phyloP scores from a whole-genome alignment of 2,329 filamentous ascomycete species.

The Aspergillus tamarii region DNA sequence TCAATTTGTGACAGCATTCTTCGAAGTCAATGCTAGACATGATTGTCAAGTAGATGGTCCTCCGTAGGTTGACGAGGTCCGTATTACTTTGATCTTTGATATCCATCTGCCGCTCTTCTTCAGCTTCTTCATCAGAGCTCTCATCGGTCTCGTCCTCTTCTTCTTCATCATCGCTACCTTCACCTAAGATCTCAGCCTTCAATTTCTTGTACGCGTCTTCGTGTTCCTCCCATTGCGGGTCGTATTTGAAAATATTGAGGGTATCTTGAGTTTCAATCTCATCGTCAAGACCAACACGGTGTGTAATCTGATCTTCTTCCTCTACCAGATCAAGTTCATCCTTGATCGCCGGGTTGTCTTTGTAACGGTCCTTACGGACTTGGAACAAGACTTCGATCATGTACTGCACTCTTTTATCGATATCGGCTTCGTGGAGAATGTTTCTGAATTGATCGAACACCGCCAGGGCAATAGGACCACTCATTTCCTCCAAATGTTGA shows the following conservation, averaged over 20 bases:
- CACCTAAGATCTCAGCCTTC: slow-evolving; percentile 91
- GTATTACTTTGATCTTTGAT: slow-evolving; percentile 98
- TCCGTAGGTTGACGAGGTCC: slow-evolving; percentile 87
- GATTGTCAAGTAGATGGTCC: slow-evolving; percentile 96
- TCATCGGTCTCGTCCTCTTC: slow-evolving; percentile 64
- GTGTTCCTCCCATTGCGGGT: slow-evolving; percentile 85
- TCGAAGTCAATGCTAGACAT: slow-evolving; percentile 96
- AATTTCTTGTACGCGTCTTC: slow-evolving; percentile 88
- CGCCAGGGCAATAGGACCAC: slow-evolving; percentile 78
- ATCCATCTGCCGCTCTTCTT: slow-evolving; percentile 82
- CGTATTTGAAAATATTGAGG: slow-evolving; percentile 94
- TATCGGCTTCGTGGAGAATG: slow-evolving; percentile 93
- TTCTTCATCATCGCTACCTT: slow-evolving; percentile 82
- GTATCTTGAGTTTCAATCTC: slow-evolving; percentile 82
- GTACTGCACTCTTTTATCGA: slow-evolving; percentile 98
- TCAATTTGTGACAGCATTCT: slow-evolving; percentile 95
- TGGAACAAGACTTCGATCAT: slow-evolving; percentile 99
- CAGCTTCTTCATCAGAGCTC: slow-evolving; percentile 71
- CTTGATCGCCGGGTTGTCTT: slow-evolving; percentile 86
- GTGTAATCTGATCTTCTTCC: slow-evolving; percentile 97
- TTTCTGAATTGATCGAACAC: slow-evolving; percentile 96
- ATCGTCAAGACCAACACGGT: slow-evolving; percentile 79
- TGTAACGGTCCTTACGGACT: slow-evolving; percentile 93
- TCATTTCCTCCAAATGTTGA: slow-evolving; percentile 95
- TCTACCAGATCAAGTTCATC: slow-evolving; percentile 95